Conservation (phyloP, 179 eudicot genomes). For the Vitellaria paradoxa region DNA sequence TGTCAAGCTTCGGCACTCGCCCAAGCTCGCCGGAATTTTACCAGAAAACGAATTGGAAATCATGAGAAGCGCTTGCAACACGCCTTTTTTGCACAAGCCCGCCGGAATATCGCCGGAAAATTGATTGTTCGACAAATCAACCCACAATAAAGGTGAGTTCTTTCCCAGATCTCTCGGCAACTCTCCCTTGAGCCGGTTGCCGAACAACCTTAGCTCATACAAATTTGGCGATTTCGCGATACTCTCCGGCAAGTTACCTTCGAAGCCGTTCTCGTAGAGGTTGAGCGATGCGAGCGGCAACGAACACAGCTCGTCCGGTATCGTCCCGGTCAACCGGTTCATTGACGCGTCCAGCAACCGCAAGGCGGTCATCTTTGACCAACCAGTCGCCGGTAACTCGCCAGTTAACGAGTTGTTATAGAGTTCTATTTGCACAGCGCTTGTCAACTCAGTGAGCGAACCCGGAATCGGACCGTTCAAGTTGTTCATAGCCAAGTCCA, state of each 20-base stretch:
- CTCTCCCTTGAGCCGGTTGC: conserved; percentile 33
- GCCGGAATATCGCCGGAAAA: conserved; percentile 62
- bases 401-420: conserved; percentile 52
- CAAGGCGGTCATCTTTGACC: conserved; percentile 32
- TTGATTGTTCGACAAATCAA: conserved; percentile 51
- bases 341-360: conserved; percentile 42
- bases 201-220: conserved; percentile 21
- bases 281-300: conserved; percentile 48
- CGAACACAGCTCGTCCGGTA: conserved; percentile 41
- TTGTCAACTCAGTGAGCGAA: conserved; percentile 49
- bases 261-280: conserved; percentile 47
- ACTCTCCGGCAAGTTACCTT: conserved; percentile 49
- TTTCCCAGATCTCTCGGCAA: conserved; percentile 55
- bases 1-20: conserved; percentile 43
- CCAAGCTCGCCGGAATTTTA: conserved; percentile 49
- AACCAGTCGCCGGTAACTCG: conserved; percentile 39
- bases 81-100: conserved; percentile 53
- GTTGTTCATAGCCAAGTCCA: conserved; percentile 56
- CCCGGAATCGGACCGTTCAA: conserved; percentile 55
- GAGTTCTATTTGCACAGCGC: conserved; percentile 58
- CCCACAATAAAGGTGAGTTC: conserved; percentile 36
- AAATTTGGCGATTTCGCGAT: conserved; percentile 41
- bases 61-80: conserved; percentile 46
- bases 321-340: conserved; percentile 47
- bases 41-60: conserved; percentile 59